Conservation (phyloP, 2,329 filamentous ascomycete genomes). For the Botrytis aclada region DNA sequence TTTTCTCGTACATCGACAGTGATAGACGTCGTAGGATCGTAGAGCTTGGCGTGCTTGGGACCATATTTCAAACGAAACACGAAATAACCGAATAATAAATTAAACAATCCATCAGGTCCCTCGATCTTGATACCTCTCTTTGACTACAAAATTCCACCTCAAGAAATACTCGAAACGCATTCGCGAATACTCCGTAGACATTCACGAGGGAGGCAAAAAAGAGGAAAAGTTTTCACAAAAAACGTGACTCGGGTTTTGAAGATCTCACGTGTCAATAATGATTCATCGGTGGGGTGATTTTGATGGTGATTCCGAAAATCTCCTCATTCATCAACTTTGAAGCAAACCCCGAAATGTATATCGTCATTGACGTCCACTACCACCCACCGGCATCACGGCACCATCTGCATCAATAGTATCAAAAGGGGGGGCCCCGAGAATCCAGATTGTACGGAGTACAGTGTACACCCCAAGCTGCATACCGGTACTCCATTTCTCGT, state of each 20-base stretch:
- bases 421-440: not conserved
- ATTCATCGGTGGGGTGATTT: not conserved
- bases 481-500: conserved; percentile 13
- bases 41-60: too few species aligned
- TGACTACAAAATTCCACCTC: not conserved
- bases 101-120: too few species aligned
- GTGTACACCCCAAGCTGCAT: not conserved
- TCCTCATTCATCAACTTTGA: not conserved
- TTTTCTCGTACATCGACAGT: too few species aligned
- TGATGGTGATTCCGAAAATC: not conserved
- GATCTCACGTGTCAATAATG: not conserved
- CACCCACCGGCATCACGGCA: conserved; percentile 1
- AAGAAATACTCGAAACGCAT: not conserved
- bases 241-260: not conserved
- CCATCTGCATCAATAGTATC: not conserved
- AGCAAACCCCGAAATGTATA: not conserved
- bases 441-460: not conserved
- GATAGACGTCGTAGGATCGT: too few species aligned
- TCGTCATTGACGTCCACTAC: not conserved
- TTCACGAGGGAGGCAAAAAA: not conserved
- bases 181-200: not conserved
- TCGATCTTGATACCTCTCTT: not conserved
- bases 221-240: not conserved
- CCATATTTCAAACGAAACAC: not conserved
- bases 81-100: not conserved